These are phyloP conservation scores for Colletotrichum tofieldiae DNA, from an alignment of 2,329 filamentous ascomycete genomes.

Conservation along the genomic window DNA sequence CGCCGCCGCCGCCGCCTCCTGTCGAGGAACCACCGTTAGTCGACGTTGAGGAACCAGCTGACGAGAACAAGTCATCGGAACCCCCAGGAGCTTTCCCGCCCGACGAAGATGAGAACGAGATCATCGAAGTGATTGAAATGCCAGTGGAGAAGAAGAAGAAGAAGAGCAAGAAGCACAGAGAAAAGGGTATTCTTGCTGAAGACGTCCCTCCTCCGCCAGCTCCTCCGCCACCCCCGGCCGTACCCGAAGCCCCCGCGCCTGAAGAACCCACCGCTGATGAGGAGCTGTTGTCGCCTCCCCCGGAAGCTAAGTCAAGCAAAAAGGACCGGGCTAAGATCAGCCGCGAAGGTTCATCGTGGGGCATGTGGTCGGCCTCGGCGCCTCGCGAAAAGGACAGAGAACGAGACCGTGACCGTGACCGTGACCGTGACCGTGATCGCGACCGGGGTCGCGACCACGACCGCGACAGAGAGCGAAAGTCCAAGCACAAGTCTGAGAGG, in stretches of 20 bases:
- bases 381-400: conserved; percentile 53
- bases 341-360: conserved; percentile 82
- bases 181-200: conserved; percentile 53
- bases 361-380: conserved; percentile 76
- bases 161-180: conserved; percentile 60
- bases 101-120: conserved; percentile 65
- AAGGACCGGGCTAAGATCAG: conserved; percentile 85
- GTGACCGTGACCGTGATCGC: conserved; percentile 61
- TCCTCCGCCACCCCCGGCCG: conserved; percentile 63
- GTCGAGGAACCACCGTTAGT: conserved; percentile 41
- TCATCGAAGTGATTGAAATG: conserved; percentile 68
- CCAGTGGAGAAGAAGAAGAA: conserved; percentile 61
- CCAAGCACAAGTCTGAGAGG: conserved; percentile 78
- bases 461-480: conserved; percentile 48
- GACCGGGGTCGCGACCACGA: conserved; percentile 52
- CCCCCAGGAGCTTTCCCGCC: conserved; percentile 73
- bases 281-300: conserved; percentile 60
- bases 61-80: conserved; percentile 52
- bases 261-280: conserved; percentile 30
- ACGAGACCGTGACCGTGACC: conserved; percentile 57
- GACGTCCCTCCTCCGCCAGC: conserved; percentile 53
- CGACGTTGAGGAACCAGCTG: conserved; percentile 47
- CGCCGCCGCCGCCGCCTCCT: conserved; percentile 42
- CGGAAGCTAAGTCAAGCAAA: conserved; percentile 73
- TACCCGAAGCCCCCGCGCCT: conserved; percentile 60